phyloP scores from a whole-genome alignment of 352 stramenopile species.

The Phytophthora pseudosyringae region DNA sequence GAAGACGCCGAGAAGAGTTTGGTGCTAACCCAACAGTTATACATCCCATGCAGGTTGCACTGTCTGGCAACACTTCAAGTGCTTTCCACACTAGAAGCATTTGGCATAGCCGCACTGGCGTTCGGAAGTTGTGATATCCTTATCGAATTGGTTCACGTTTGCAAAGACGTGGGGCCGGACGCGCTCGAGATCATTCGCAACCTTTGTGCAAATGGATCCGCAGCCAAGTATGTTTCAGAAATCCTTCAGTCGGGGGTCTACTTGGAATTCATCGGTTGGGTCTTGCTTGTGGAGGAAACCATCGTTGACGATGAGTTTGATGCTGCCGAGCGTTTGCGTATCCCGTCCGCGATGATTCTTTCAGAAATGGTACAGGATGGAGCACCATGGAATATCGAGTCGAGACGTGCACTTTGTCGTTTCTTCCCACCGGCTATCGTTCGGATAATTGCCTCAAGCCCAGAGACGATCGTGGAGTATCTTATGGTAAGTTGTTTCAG shows the following conservation, averaged over 20 bases:
- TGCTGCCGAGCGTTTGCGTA: slow-evolving; percentile 55
- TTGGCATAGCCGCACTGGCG: slow-evolving; percentile 54
- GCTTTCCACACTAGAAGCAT: slow-evolving; percentile 62
- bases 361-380: slow-evolving; percentile 61
- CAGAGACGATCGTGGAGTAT: slow-evolving; percentile 61
- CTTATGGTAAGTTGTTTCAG: slow-evolving; percentile 47
- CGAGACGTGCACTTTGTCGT: slow-evolving; percentile 55
- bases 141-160: slow-evolving; percentile 76
- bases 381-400: slow-evolving; percentile 56
- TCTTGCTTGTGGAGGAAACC: slow-evolving; percentile 67
- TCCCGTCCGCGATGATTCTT: slow-evolving; percentile 70
- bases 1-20: slow-evolving; percentile 59
- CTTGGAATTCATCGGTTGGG: slow-evolving; percentile 82
- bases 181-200: slow-evolving; percentile 72
- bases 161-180: slow-evolving; percentile 57
- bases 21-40: slow-evolving; percentile 63
- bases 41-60: slow-evolving; percentile 65
- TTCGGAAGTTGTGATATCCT: slow-evolving; percentile 81
- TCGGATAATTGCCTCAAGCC: slow-evolving; percentile 59
- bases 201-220: slow-evolving; percentile 57
- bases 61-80: slow-evolving; percentile 64
- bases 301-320: slow-evolving; percentile 73
- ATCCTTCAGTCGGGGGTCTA: slow-evolving; percentile 79
- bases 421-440: slow-evolving; percentile 78
- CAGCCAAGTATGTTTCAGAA: slow-evolving; percentile 54